Conservation (phyloP, 2,329 filamentous ascomycete genomes). For the Epichloe elymi region DNA sequence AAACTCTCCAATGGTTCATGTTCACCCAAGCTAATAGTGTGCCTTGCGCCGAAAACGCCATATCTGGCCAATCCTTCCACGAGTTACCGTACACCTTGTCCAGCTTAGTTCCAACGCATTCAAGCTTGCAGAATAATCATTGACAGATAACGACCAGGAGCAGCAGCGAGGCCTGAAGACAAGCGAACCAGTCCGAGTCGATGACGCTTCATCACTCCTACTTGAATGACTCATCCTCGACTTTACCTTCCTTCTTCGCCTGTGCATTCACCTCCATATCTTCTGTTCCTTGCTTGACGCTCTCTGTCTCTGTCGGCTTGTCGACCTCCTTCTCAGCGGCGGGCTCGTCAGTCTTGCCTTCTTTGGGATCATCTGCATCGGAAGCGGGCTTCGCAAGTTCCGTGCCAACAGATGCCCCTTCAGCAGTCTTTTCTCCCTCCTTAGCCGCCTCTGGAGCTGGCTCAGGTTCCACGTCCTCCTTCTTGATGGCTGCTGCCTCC, state of each 20-base stretch:
- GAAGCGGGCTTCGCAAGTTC: slow-evolving; percentile 7
- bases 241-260: slow-evolving; percentile 14
- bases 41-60: slow-evolving; percentile 10
- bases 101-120: neutral
- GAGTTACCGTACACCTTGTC: slow-evolving; percentile 1
- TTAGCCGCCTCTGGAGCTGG: slow-evolving; percentile 20
- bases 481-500: slow-evolving; percentile 24
- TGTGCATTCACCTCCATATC: slow-evolving; percentile 23
- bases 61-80: slow-evolving; percentile 2
- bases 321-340: slow-evolving; percentile 11
- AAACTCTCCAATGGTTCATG: slow-evolving; percentile 1
- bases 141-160: neutral
- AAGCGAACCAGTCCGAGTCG: neutral
- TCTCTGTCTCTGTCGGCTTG: slow-evolving; percentile 11
- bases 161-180: neutral
- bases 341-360: slow-evolving; percentile 11
- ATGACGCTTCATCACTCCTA: slow-evolving; percentile 10
- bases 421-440: slow-evolving; percentile 16
- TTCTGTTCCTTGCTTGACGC: slow-evolving; percentile 12
- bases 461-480: slow-evolving; percentile 24
- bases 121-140: neutral
- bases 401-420: slow-evolving; percentile 11
- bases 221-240: slow-evolving; percentile 11
- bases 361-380: slow-evolving; percentile 3
- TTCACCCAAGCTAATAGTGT: slow-evolving; percentile 1